Conservation (phyloP, 2,329 filamentous ascomycete species). For the Seiridium unicorne region DNA sequence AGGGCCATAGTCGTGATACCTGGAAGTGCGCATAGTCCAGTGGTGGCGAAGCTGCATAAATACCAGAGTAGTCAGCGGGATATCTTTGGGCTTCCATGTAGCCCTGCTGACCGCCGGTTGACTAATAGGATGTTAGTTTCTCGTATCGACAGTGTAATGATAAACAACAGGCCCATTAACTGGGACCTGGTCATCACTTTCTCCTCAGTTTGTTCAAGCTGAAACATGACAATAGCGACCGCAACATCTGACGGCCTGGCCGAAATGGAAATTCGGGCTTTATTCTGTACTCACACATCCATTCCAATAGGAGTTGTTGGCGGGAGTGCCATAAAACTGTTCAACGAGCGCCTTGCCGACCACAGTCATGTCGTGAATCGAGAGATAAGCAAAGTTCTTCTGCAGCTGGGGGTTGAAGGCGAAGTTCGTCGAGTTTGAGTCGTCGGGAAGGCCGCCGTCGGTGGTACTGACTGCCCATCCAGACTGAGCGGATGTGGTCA, state of each 20-base stretch:
- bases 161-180: too few relatives aligned
- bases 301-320: constrained; percentile 49
- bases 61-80: constrained; percentile 52
- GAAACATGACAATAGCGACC: too few relatives aligned
- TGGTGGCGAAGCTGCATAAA: constrained; percentile 46
- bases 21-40: constrained; percentile 22
- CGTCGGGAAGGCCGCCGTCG: constrained; percentile 21
- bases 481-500: constrained; percentile 8
- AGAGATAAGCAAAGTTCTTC: constrained; percentile 21
- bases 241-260: too few relatives aligned
- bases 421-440: constrained; percentile 13
- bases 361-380: constrained; percentile 27
- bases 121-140: constrained; percentile 12
- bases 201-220: too few relatives aligned
- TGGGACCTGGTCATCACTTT: too few relatives aligned
- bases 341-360: constrained; percentile 42
- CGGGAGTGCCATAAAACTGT: constrained; percentile 33
- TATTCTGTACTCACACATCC: constrained; percentile 28
- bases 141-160: too few relatives aligned
- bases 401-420: constrained; percentile 17
- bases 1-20: background rate
- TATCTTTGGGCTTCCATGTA: constrained; percentile 49
- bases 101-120: constrained; percentile 53
- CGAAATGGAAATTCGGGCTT: too few relatives aligned
- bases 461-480: constrained; percentile 25